These are phyloP conservation scores for Pyropia yezoensis DNA, from an alignment of 23 red algal genomes.

Conservation along the genomic window DNA sequence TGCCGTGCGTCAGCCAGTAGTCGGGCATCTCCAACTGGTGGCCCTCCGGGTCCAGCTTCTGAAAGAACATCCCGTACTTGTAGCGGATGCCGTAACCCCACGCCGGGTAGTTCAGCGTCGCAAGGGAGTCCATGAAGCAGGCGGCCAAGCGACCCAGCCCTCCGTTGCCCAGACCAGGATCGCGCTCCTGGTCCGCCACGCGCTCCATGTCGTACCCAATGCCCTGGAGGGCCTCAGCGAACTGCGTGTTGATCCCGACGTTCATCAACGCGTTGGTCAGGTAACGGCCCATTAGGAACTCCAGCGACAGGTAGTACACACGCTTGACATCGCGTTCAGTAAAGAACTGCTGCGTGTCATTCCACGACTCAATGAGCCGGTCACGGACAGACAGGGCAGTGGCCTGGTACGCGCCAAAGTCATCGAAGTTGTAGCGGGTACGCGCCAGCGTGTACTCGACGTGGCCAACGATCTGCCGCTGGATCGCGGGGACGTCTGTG, in stretches of 20 bases:
- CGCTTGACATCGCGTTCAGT: conserved; percentile 91
- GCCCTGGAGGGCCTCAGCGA: conserved; percentile 67
- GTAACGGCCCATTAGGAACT: conserved; percentile 95
- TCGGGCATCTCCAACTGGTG: conserved; percentile 98
- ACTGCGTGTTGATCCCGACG: conserved; percentile 88
- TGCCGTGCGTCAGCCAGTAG: conserved; percentile 91
- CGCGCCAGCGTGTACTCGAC: conserved; percentile 93
- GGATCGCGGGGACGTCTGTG: conserved; percentile 70
- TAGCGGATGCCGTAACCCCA: conserved; percentile 99
- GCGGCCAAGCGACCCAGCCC: conserved; percentile 92
- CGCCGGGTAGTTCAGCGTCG: conserved; percentile 96
- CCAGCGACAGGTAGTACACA: conserved; percentile 94
- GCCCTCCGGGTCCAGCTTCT: conserved; percentile 68
- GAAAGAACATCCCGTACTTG: conserved; percentile 99
- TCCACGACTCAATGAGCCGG: conserved; percentile 96
- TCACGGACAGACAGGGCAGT: conserved; percentile 90
- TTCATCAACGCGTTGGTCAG: conserved; percentile 97
- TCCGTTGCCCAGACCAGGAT: conserved; percentile 95
- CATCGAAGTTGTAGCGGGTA: conserved; percentile 94
- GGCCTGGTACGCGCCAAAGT: conserved; percentile 86
- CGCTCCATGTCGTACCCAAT: conserved; percentile 83
- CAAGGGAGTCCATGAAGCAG: conserved; percentile 98
- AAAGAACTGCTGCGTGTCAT: conserved; percentile 99
- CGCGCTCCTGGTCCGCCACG: conserved; percentile 76
- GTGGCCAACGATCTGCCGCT: conserved; percentile 89